phyloP scores from a whole-genome alignment of 495 filamentous ascomycete species.

The Cercophora samala region DNA sequence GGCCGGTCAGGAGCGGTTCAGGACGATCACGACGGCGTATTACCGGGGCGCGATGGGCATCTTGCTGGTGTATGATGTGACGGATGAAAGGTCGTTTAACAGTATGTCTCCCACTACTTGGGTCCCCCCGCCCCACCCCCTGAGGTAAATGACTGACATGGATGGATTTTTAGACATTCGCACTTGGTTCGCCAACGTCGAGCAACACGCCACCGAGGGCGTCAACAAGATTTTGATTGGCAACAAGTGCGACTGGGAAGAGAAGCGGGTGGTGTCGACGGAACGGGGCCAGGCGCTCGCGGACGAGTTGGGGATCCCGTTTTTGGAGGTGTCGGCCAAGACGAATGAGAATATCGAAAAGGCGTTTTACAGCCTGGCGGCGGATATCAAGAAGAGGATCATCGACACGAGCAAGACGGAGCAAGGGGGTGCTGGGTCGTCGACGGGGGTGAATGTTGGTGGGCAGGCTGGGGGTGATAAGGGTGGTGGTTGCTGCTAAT shows the following conservation, averaged over 20 bases:
- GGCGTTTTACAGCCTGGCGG: conserved; percentile 92
- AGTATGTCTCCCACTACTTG: too few relatives aligned
- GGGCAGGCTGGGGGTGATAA: conserved; percentile 56
- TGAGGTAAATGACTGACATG: not conserved
- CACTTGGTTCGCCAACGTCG: conserved; percentile 99
- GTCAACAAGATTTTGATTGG: conserved; percentile 99
- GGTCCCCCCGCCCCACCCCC: too few relatives aligned
- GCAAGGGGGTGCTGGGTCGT: conserved; percentile 46
- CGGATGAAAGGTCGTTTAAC: conserved; percentile 94
- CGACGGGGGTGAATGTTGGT: conserved; percentile 66
- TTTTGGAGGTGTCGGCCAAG: conserved; percentile 97
- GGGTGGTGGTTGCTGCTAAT: conserved; percentile 86
- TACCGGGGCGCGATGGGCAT: conserved; percentile 99
- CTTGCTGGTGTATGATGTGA: conserved; percentile 96
- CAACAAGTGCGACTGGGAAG: conserved; percentile 99
- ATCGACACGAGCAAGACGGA: conserved; percentile 83
- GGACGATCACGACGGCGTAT: conserved; percentile 98
- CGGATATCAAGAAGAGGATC: conserved; percentile 96
- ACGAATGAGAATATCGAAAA: conserved; percentile 99
- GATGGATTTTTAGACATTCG: conserved; percentile 89
- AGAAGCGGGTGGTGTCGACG: conserved; percentile 90
- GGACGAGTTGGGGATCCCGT: conserved; percentile 95
- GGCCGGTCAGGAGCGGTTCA: conserved; percentile 94
- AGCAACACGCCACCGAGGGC: conserved; percentile 97
- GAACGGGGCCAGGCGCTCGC: conserved; percentile 91